Evolutionary conservation across 2,329 filamentous ascomycete genomes (phyloP).

Genomic region (Trichoderma sp.): DNA sequence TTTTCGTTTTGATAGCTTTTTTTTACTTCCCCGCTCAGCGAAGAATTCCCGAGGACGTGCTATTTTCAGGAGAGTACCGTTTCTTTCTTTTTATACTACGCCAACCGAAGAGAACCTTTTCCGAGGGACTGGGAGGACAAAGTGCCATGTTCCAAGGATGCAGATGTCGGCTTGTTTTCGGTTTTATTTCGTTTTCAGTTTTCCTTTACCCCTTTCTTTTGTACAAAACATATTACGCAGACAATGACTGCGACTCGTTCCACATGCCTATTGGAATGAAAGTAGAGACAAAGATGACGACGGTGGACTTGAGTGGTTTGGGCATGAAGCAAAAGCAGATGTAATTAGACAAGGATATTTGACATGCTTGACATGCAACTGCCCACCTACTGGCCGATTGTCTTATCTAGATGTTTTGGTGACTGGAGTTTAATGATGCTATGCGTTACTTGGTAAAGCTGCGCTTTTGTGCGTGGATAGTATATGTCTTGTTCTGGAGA

Average conservation of each 20-base stretch:
- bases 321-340: conserved; percentile 29
- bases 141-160: conserved; percentile 20
- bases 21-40: conserved; percentile 14
- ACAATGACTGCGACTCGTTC: conserved; percentile 27
- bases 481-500: not conserved
- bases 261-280: conserved; percentile 30
- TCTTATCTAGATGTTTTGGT: conserved; percentile 15
- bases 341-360: conserved; percentile 38
- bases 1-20: conserved; percentile 16
- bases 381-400: not conserved
- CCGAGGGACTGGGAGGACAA: not conserved
- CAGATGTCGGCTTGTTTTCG: conserved; percentile 25
- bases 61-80: conserved; percentile 12
- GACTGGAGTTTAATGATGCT: conserved; percentile 9
- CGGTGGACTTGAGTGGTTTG: conserved; percentile 22
- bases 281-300: conserved; percentile 17
- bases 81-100: not conserved
- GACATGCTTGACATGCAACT: conserved; percentile 27
- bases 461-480: not conserved
- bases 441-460: not conserved
- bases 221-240: conserved; percentile 39
- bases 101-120: not conserved
- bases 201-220: conserved; percentile 27
- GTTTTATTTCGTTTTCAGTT: not conserved
- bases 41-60: conserved; percentile 12